Base-by-base conservation (phyloP, 352 stramenopile species). In the Stephanocyclus meneghinianus region DNA sequence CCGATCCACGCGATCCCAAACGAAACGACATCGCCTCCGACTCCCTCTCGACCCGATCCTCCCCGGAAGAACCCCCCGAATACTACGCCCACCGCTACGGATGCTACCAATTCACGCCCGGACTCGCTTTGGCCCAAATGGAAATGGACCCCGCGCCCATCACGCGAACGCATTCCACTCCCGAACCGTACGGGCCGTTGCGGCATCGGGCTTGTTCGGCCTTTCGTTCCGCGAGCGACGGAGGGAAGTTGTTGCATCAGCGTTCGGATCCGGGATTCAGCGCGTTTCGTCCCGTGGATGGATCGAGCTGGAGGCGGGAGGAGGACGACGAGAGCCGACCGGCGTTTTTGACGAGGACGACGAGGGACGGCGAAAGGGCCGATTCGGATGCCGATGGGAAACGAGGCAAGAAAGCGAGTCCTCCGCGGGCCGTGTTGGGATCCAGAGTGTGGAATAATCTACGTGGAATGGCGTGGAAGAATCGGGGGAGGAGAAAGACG, bases 361-460 rank as follows among this genome's bases (percentile, higher is more conserved):
- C 4, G 35, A 40, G 35, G 35, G 7, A 40, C 21, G 21, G 21
- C 21, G 21, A 26, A 26, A 64, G 32, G 29, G 9, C 56, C 5
- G 5, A 48, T 16, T 4, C 32, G 50, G 0, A 1, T 45, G 3
- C 10, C 10, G 1, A 13, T 7, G 4, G 30, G 10, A 21, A 4
- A n/a, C 13, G 30, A 30, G 57, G 4, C 21, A 65, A 50, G 5
- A 65, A 65, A 11, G 26, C 29, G 9, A 48, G 35, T 65, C 35
- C 57, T 18, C 57, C 2, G 4, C 10, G 57, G 21, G 21, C 21
- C 35, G 5, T 51, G 2, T 4, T 63, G 40, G 44, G 60, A 18
- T 57, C 4, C 3, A 68, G 57, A 21, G 40, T 68, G 18, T 42
- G 56, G 37, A 57, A 21, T 56, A 42, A 42, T 55, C 21, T 68